These are phyloP conservation scores for Kwoniella pini DNA, from an alignment of 768 basidiomycete genomes.

Conservation along the genomic window DNA sequence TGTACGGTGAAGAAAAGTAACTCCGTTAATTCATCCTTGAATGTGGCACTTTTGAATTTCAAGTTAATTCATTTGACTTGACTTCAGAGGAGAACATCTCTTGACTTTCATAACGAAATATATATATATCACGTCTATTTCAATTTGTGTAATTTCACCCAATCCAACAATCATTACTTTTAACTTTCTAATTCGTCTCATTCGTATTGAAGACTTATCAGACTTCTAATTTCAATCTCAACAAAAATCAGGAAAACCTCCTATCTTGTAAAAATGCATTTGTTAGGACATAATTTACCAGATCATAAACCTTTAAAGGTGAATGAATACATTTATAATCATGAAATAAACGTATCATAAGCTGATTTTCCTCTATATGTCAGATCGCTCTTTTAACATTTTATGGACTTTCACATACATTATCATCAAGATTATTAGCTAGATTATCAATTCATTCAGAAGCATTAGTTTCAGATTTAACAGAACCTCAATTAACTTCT, in stretches of 20 bases:
- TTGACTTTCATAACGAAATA: background rate
- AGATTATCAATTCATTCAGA: slow-evolving; percentile 88
- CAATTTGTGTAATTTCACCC: too few species aligned
- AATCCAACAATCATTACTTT: too few species aligned
- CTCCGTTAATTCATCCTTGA: slow-evolving; percentile 1
- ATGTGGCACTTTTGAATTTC: background rate
- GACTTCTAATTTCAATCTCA: too few species aligned
- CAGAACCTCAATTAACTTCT: slow-evolving; percentile 81
- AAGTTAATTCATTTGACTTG: background rate
- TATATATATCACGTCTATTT: too few species aligned
- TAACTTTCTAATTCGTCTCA: too few species aligned
- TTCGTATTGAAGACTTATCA: too few species aligned
- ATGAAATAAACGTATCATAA: too few species aligned
- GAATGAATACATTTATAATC: slow-evolving; percentile 41
- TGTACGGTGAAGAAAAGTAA: slow-evolving; percentile 8
- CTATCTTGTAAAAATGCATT: slow-evolving; percentile 61
- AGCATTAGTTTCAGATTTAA: slow-evolving; percentile 75
- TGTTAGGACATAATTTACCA: slow-evolving; percentile 79
- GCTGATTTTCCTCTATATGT: background rate
- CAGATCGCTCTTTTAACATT: slow-evolving; percentile 89
- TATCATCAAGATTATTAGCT: slow-evolving; percentile 79
- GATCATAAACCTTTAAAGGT: slow-evolving; percentile 78
- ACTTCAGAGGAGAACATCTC: background rate
- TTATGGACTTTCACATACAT: slow-evolving; percentile 79
- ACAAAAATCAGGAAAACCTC: too few species aligned